Evolutionary conservation across 306 rosid species (phyloP).

Genomic region (Phaseolus lunatus): DNA sequence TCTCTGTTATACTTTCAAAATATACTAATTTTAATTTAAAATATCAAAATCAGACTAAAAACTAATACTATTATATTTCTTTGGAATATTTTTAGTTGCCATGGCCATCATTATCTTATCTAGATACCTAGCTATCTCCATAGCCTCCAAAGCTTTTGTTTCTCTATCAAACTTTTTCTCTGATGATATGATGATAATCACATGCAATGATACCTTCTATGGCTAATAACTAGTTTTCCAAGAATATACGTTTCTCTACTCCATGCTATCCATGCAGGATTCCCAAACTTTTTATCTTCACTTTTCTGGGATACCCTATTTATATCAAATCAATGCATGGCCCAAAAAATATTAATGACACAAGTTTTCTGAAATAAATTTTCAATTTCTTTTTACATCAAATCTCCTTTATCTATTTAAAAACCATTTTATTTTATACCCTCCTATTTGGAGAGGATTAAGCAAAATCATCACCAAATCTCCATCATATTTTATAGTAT

Average conservation of each 20-base stretch:
- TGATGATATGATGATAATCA: constrained; percentile 1
- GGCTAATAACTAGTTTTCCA: constrained; percentile 4
- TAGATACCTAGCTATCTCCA: neutral
- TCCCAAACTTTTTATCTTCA: neutral
- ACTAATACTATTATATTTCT: too few species aligned
- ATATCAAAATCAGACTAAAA: too few species aligned
- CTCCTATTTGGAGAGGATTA: too few species aligned
- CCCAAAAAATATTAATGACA: neutral
- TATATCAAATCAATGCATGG: constrained; percentile 5
- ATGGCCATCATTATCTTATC: neutral
- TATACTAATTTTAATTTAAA: too few species aligned
- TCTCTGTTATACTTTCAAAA: too few species aligned
- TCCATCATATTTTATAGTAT: too few species aligned
- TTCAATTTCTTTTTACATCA: too few species aligned
- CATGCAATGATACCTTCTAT: neutral
- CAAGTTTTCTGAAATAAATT: neutral
- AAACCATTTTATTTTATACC: too few species aligned
- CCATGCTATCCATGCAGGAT: constrained; percentile 13
- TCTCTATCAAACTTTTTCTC: neutral
- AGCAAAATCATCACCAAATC: too few species aligned
- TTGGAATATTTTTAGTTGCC: constrained; percentile 23
- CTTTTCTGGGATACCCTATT: neutral
- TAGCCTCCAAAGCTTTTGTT: neutral
- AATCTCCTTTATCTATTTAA: too few species aligned
- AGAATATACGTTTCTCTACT: constrained; percentile 14